Conservation (phyloP, 192 early-diverging fungal genomes). For the Endogone sp. region DNA sequence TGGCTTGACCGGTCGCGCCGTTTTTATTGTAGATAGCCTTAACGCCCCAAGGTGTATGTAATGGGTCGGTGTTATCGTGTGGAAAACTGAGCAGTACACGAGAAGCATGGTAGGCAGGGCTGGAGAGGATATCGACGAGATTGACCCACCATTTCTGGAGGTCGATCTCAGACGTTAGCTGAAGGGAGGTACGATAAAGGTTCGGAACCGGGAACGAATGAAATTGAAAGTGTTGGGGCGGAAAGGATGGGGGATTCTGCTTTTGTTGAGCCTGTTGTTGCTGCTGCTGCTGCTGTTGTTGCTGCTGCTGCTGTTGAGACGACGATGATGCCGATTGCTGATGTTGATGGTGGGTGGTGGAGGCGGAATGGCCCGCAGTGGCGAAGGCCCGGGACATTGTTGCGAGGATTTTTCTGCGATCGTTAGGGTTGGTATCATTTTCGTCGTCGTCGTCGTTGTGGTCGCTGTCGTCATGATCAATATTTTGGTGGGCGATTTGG, state of each 20-base stretch:
- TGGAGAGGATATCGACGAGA: slow-evolving; percentile 27
- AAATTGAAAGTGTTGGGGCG: slow-evolving; percentile 8
- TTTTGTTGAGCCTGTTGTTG: neutral
- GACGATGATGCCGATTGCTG: no score
- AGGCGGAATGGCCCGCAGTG: no score
- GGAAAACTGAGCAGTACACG: slow-evolving; percentile 30
- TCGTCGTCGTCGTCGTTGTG: neutral
- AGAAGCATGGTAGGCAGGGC: slow-evolving; percentile 30
- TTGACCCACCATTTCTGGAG: slow-evolving; percentile 35
- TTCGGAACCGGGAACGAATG: slow-evolving; percentile 30
- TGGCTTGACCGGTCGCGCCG: slow-evolving; percentile 4
- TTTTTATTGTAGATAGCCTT: slow-evolving; percentile 26
- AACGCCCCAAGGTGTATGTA: slow-evolving; percentile 34
- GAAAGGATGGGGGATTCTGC: neutral
- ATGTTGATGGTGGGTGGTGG: no score
- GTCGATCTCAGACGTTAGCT: slow-evolving; percentile 34
- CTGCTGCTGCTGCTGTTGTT: neutral
- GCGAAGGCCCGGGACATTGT: neutral
- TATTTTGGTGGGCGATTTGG: neutral
- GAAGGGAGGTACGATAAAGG: slow-evolving; percentile 31
- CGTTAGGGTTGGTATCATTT: neutral
- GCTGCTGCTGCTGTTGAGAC: neutral
- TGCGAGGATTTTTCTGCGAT: neutral
- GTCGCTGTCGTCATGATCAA: no score
- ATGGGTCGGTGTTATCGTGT: slow-evolving; percentile 36